Evolutionary conservation across 2,329 filamentous ascomycete species (phyloP), one percentile per base, ranked within the genome.

Genomic region (Diaporthe amygdali): DNA sequence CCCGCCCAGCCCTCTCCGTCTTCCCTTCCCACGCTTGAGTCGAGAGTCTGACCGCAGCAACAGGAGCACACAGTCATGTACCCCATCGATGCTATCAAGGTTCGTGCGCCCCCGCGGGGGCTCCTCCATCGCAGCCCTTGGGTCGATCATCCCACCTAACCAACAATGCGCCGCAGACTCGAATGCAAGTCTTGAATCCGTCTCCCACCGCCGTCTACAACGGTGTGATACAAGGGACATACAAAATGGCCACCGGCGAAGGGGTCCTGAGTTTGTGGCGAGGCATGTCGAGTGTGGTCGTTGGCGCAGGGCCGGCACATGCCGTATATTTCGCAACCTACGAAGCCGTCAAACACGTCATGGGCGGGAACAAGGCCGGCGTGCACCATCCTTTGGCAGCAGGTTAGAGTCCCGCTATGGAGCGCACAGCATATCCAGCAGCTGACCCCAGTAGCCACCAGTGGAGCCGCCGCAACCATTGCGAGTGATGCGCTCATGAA

Each of bases 11-110:
- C 22, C 25, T 46, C 46, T 25, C 56, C 69, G 52, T 41, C 55
- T 39, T n/a, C n/a, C 25, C 51, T 27, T 39, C 27, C 27, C 37
- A 41, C 30, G 4, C 75, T 75, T 76, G 72, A 77, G 67, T 67
- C 32, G 44, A 44, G 51, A 56, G 46, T 7, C 67, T 72, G 63
- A 72, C 63, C 41, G 68, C 44, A 32, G 32, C 27, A 73, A 66
- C 76, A 98, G 95, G 96, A 98, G 85, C 96, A 98, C 83, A 97
- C 96, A 72, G 95, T 97, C 78, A 98, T 99, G 96, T 99, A 99
- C 81, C 96, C 96, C 25, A 93, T 99, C 80, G 96, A 99, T 85
- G 91, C 97, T 76, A 93, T 99, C 81, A 99, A 99, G 93, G 96
- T 98, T 76, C 75, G 81, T 70, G 63, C 49, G 67, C 56, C 69